These are phyloP conservation scores for Yarrowia sp. DNA, from an alignment of 805 yeast species.

Conservation along the genomic window DNA sequence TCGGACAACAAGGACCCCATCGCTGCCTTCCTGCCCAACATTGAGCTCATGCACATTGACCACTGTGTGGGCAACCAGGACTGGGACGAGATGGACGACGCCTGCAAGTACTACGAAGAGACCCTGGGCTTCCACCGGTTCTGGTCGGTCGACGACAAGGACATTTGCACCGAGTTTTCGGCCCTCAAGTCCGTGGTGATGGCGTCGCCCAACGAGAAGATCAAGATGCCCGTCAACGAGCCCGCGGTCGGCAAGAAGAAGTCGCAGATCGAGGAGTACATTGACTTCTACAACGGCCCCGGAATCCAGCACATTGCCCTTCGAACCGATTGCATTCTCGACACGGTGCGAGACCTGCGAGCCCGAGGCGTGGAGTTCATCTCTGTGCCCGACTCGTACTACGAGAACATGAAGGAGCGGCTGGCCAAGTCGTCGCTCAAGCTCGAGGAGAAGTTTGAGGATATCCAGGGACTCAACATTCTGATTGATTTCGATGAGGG, in stretches of 20 bases:
- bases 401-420: slow-evolving; percentile 57
- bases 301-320: slow-evolving; percentile 88
- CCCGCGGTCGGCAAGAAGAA: slow-evolving; percentile 72
- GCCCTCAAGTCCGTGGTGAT: slow-evolving; percentile 78
- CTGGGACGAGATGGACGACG: slow-evolving; percentile 68
- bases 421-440: slow-evolving; percentile 55
- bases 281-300: slow-evolving; percentile 76
- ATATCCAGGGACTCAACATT: slow-evolving; percentile 57
- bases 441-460: slow-evolving; percentile 61
- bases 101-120: slow-evolving; percentile 65
- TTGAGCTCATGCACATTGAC: slow-evolving; percentile 60
- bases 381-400: slow-evolving; percentile 63
- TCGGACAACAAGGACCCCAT: slow-evolving; percentile 42
- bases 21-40: slow-evolving; percentile 49
- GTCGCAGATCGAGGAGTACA: slow-evolving; percentile 84
- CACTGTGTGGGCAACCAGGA: slow-evolving; percentile 83
- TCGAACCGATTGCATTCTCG: slow-evolving; percentile 65
- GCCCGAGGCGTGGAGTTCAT: slow-evolving; percentile 77
- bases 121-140: slow-evolving; percentile 77
- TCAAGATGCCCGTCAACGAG: slow-evolving; percentile 85
- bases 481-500: slow-evolving; percentile 78
- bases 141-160: slow-evolving; percentile 85
- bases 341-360: slow-evolving; percentile 60
- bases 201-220: slow-evolving; percentile 67
- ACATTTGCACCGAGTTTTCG: slow-evolving; percentile 71